Conservation (phyloP, 352 stramenopile species). For the Globisporangium barbulae region DNA sequence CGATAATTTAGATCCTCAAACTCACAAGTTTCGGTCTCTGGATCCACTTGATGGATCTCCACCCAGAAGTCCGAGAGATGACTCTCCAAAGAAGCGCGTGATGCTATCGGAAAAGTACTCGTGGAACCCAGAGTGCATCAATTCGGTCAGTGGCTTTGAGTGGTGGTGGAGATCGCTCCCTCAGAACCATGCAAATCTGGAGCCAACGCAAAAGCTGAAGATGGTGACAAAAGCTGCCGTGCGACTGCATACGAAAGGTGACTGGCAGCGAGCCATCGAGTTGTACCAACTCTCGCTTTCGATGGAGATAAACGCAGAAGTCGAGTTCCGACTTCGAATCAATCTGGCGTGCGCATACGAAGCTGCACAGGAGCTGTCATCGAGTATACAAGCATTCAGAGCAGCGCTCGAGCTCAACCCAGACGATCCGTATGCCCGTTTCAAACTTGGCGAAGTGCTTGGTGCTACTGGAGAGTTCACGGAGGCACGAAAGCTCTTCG, state of each 20-base stretch:
- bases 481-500: constrained; percentile 33
- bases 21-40: constrained; percentile 15
- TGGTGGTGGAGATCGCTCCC: constrained; percentile 81
- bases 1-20: not conserved
- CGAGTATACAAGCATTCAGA: constrained; percentile 41
- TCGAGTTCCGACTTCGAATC: constrained; percentile 59
- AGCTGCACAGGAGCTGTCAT: constrained; percentile 30
- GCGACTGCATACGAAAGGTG: constrained; percentile 55
- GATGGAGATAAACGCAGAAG: constrained; percentile 49
- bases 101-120: constrained; percentile 56
- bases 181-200: constrained; percentile 51
- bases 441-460: constrained; percentile 54
- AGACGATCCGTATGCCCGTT: constrained; percentile 49
- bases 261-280: constrained; percentile 59
- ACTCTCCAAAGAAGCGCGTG: constrained; percentile 30
- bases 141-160: constrained; percentile 73
- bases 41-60: constrained; percentile 31
- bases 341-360: constrained; percentile 70
- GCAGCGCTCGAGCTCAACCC: constrained; percentile 40
- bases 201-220: constrained; percentile 75
- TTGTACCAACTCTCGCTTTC: constrained; percentile 65
- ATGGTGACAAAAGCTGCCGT: constrained; percentile 77
- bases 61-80: constrained; percentile 27
- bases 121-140: constrained; percentile 74
- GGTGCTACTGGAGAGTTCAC: constrained; percentile 34